These are phyloP conservation scores for Umbelopsis sp. DNA, from an alignment of 192 early-diverging fungal species.

Conservation along the genomic window DNA sequence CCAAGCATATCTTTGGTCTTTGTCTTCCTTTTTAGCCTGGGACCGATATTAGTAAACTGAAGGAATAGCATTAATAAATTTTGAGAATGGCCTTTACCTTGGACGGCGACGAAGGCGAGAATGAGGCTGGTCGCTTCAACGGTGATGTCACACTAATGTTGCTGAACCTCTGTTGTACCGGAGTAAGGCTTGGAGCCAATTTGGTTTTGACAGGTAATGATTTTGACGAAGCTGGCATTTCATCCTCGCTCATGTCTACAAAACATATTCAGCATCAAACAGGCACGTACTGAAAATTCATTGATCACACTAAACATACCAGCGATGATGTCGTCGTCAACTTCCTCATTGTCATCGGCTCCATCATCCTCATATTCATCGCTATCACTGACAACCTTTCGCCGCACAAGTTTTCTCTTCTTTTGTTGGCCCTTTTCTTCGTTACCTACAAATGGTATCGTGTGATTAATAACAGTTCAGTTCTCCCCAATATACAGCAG, in stretches of 20 bases:
- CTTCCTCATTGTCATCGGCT: slow-evolving; percentile 23
- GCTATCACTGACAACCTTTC: slow-evolving; percentile 23
- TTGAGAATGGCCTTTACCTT: neutral
- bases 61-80: too few relatives aligned
- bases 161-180: slow-evolving; percentile 23
- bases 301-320: neutral
- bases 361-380: slow-evolving; percentile 29
- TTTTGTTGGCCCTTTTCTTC: neutral
- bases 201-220: slow-evolving; percentile 7
- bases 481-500: neutral
- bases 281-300: too few relatives aligned
- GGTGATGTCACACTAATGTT: slow-evolving; percentile 1
- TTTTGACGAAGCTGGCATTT: neutral
- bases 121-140: neutral
- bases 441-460: neutral
- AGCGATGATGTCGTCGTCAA: neutral
- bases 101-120: neutral
- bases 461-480: neutral
- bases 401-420: slow-evolving; percentile 30
- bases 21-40: slow-evolving; percentile 69
- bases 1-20: slow-evolving; percentile 86
- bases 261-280: neutral
- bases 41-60: neutral
- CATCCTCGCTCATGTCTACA: slow-evolving; percentile 1
- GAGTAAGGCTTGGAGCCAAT: neutral